Conservation (phyloP, 805 yeast species). For the Lipomyces mesembrius region DNA sequence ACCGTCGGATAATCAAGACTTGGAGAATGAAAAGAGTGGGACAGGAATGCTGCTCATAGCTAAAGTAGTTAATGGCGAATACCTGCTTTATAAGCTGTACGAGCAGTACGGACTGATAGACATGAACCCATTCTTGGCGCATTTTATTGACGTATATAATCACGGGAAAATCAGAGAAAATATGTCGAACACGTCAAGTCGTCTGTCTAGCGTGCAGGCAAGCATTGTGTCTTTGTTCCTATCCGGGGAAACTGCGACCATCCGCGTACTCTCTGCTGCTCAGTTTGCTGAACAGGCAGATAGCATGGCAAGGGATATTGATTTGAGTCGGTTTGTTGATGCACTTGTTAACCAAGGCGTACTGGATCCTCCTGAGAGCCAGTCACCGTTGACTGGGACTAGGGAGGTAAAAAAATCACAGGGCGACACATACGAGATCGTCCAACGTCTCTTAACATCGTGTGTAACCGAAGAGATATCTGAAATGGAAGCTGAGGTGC, state of each 20-base stretch:
- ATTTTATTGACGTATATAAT: conserved; percentile 23
- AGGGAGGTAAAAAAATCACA: not conserved
- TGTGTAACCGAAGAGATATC: conserved; percentile 24
- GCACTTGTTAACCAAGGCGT: conserved; percentile 32
- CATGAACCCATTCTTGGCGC: conserved; percentile 33
- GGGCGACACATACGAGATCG: conserved; percentile 4
- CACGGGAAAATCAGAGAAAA: conserved; percentile 7
- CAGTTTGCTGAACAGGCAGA: conserved; percentile 10
- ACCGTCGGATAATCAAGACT: not conserved
- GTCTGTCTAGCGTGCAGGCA: conserved; percentile 19
- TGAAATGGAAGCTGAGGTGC: conserved; percentile 20
- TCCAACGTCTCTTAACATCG: conserved; percentile 10
- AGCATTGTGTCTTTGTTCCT: conserved; percentile 24
- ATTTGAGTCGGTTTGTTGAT: conserved; percentile 19
- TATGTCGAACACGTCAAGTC: not conserved
- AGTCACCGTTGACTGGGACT: not conserved
- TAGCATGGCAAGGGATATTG: conserved; percentile 18
- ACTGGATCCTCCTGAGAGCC: conserved; percentile 21
- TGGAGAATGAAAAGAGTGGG: not conserved
- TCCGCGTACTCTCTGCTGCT: conserved; percentile 5
- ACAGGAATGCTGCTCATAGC: conserved; percentile 8
- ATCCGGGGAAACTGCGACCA: conserved; percentile 12
- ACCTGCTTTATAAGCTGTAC: conserved; percentile 26
- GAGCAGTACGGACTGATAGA: conserved; percentile 25
- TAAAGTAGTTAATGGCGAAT: conserved; percentile 28